Evolutionary conservation across 1,284 basidiomycete species (phyloP).

Genomic region (Taiwanofungus camphoratus): DNA sequence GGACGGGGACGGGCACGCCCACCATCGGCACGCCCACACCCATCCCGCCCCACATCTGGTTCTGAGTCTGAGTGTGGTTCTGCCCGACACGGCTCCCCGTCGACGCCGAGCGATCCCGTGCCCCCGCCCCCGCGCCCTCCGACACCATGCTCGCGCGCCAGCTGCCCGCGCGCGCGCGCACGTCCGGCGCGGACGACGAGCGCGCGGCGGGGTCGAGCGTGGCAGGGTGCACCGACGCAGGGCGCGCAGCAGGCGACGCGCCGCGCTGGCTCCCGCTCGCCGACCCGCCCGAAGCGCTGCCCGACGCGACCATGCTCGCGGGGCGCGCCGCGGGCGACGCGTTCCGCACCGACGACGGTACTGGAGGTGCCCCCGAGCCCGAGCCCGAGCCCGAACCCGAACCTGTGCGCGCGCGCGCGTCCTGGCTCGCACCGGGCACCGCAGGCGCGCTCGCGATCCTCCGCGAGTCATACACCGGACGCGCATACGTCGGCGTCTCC

Average conservation of each 20-base stretch:
- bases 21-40: slow-evolving; percentile 24
- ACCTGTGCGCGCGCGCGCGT: slow-evolving; percentile 13
- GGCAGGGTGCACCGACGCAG: slow-evolving; percentile 31
- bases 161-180: slow-evolving; percentile 34
- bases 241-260: slow-evolving; percentile 1
- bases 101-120: no score
- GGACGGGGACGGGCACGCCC: slow-evolving; percentile 30
- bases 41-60: slow-evolving; percentile 22
- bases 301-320: slow-evolving; percentile 3
- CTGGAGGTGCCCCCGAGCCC: neutral
- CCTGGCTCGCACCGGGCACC: no score
- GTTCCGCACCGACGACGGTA: slow-evolving; percentile 1
- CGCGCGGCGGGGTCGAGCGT: slow-evolving; percentile 37
- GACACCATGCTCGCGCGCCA: slow-evolving; percentile 40
- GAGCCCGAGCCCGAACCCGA: slow-evolving; percentile 18
- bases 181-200: slow-evolving; percentile 50
- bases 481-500: slow-evolving; percentile 12
- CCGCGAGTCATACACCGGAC: slow-evolving; percentile 19
- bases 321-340: slow-evolving; percentile 5
- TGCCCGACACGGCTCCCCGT: no score
- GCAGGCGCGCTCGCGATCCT: neutral
- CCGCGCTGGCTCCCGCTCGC: slow-evolving; percentile 14
- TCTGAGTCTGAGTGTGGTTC: no score
- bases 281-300: neutral
- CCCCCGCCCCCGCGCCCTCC: no score